Conservation (phyloP, 2,329 filamentous ascomycete genomes). For the Pseudocercospora pini-densiflorae region DNA sequence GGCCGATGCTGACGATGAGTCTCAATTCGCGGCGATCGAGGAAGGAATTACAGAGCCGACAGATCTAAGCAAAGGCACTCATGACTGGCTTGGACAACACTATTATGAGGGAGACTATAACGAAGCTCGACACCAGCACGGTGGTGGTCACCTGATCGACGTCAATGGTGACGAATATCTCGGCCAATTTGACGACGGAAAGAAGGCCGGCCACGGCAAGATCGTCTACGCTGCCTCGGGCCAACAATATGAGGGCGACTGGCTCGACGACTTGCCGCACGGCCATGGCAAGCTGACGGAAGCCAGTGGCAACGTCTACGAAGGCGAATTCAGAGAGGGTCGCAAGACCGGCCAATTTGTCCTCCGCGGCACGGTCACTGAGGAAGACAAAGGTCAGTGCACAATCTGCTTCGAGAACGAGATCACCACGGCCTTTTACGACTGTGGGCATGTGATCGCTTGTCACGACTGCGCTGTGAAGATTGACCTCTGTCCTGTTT, state of each 20-base stretch:
- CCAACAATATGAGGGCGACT: slow-evolving; percentile 62
- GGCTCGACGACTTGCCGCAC: slow-evolving; percentile 67
- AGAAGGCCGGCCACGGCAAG: slow-evolving; percentile 60
- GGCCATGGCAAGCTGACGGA: slow-evolving; percentile 63
- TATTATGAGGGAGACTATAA: slow-evolving; percentile 60
- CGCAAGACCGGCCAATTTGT: slow-evolving; percentile 66
- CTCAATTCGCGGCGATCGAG: slow-evolving; percentile 14
- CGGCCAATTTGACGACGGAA: slow-evolving; percentile 58
- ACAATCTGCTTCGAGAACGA: slow-evolving; percentile 66
- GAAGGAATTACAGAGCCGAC: slow-evolving; percentile 43
- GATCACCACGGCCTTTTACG: slow-evolving; percentile 64
- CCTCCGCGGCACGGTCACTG: slow-evolving; percentile 65
- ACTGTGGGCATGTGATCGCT: slow-evolving; percentile 67
- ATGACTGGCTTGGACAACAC: slow-evolving; percentile 60
- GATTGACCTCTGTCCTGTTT: slow-evolving; percentile 65
- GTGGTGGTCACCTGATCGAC: slow-evolving; percentile 58
- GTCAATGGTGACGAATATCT: slow-evolving; percentile 61
- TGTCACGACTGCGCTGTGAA: slow-evolving; percentile 64
- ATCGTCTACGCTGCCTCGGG: slow-evolving; percentile 66
- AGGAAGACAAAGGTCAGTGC: slow-evolving; percentile 63
- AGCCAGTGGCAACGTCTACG: slow-evolving; percentile 64
- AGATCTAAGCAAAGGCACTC: slow-evolving; percentile 41
- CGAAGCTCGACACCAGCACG: slow-evolving; percentile 56
- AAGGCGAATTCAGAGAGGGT: slow-evolving; percentile 64
- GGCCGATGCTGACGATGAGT: slow-evolving; percentile 33